Base-by-base conservation (phyloP, 2,329 filamentous ascomycete species). In the Karstenula rhodostoma region DNA sequence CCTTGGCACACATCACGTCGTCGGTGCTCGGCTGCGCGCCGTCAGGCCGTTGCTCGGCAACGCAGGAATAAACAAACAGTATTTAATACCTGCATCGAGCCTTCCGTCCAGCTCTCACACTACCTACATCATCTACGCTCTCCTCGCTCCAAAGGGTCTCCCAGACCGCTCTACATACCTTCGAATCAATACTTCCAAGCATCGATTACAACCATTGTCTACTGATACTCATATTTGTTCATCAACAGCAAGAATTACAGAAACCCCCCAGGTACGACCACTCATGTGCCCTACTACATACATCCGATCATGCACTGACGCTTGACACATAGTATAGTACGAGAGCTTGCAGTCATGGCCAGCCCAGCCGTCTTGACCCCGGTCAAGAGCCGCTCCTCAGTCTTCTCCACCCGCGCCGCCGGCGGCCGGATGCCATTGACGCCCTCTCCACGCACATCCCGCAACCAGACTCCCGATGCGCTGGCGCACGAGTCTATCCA, bases 361-460 rank as follows among this genome's bases (percentile, higher is more conserved):
- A 91, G 90, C 79, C 82, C 87, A 79, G 83, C 87, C 77, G 88
- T 97, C 80, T 91, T 93, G 73, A 98, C 95, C 63, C 95, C 95
- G 62, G 85, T 95, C 78, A 98, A 97, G 86, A 95, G 92, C 86
- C 94, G 97, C 80, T 89, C 91, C 81, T 93, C 93, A 61, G 87
- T 97, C 73, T 97, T 98, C 84, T 93, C 90, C 69, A 88, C 92
- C 70, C 93, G 93, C 78, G 95, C 94, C 77, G 95, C 94, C 79
- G 94, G 94, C 82, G 93, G 94, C 78, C 92, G 95, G 64, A 94
- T 96, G 85, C 94, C 95, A 71, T 83, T 99, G 76, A 97, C 94
- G 4, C 94, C 95, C 33, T 98, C 94, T 59, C 95, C 95, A 60
- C 87, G 89, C 25, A 83, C 84, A 37, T 79, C 79, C 62, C 83